phyloP scores from a whole-genome alignment of 768 basidiomycete species.

The Leccinum disarticulatum region DNA sequence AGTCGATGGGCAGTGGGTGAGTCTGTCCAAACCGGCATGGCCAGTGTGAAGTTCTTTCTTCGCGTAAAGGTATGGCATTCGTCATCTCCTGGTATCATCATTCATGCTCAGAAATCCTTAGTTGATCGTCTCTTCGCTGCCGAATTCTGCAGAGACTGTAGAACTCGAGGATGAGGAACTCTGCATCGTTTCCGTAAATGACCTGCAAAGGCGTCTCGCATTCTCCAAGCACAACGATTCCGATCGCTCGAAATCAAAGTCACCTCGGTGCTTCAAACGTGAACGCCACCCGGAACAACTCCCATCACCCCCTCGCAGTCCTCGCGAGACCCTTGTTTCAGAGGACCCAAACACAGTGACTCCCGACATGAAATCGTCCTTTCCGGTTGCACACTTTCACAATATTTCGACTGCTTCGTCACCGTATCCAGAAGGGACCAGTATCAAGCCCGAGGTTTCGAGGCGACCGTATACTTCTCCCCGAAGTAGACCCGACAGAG shows the following conservation, averaged over 20 bases:
- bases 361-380: neutral
- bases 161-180: constrained; percentile 72
- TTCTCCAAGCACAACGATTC: constrained; percentile 56
- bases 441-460: constrained; percentile 32
- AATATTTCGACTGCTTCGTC: constrained; percentile 32
- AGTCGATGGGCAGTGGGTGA: constrained; percentile 81
- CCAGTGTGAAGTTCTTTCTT: constrained; percentile 67
- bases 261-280: constrained; percentile 47
- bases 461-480: constrained; percentile 74
- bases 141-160: constrained; percentile 58
- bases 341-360: constrained; percentile 12
- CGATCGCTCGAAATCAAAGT: constrained; percentile 54
- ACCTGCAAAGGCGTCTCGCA: constrained; percentile 64
- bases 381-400: constrained; percentile 21
- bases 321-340: constrained; percentile 7
- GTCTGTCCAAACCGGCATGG: constrained; percentile 64
- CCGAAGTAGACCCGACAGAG: constrained; percentile 39
- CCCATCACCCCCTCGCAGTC: constrained; percentile 43
- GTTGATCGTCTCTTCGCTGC: constrained; percentile 45
- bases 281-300: constrained; percentile 30
- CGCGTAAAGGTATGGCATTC: constrained; percentile 57
- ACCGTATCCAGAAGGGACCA: constrained; percentile 30
- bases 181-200: constrained; percentile 66
- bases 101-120: constrained; percentile 25
- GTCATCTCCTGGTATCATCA: constrained; percentile 10